Evolutionary conservation across 768 basidiomycete species (phyloP).

Genomic region (Artomyces pyxidatus): DNA sequence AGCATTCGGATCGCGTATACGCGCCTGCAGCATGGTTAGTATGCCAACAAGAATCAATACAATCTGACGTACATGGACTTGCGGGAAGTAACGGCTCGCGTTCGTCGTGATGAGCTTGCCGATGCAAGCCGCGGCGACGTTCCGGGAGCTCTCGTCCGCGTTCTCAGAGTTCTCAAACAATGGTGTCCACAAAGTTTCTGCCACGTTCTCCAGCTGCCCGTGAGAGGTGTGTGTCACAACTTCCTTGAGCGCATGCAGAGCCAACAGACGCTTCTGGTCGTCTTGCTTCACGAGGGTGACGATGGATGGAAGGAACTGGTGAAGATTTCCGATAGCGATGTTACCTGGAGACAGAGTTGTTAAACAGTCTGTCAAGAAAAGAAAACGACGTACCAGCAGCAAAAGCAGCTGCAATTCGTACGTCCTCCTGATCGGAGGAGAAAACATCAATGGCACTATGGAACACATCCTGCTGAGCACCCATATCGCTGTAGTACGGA

Average conservation of each 20-base stretch:
- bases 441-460: conserved; percentile 66
- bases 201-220: conserved; percentile 76
- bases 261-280: conserved; percentile 71
- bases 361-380: neutral
- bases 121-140: conserved; percentile 93
- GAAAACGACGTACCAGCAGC: conserved; percentile 58
- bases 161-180: conserved; percentile 87
- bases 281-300: conserved; percentile 71
- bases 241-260: conserved; percentile 92
- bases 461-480: conserved; percentile 74
- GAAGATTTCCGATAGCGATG: conserved; percentile 89
- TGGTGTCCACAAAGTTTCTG: conserved; percentile 86
- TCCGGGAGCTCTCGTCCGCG: conserved; percentile 85
- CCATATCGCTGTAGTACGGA: conserved; percentile 66
- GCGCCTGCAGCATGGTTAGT: conserved; percentile 34
- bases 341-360: conserved; percentile 48
- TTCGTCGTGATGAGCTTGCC: conserved; percentile 92
- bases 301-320: conserved; percentile 79
- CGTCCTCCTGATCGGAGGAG: conserved; percentile 71
- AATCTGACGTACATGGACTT: conserved; percentile 82
- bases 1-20: conserved; percentile 59
- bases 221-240: conserved; percentile 89
- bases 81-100: conserved; percentile 84
- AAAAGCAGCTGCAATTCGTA: conserved; percentile 87
- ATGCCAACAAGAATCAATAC: too few species aligned